Conservation (phyloP, 345 rosid species). For the Brassica carinata region DNA sequence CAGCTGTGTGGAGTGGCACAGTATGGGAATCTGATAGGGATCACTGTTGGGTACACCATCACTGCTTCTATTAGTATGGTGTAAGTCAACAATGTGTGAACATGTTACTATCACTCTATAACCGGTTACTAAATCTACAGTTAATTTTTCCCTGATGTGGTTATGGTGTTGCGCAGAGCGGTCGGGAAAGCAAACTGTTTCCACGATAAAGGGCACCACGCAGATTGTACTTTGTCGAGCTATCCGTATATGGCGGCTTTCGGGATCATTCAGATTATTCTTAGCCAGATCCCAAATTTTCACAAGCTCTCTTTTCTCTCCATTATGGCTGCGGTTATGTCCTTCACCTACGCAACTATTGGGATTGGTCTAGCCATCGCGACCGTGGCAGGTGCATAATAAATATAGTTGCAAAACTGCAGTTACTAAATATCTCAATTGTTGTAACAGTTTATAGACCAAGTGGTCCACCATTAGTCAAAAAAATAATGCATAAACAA, state of each 20-base stretch:
- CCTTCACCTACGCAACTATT: not conserved
- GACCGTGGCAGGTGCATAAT: slow-evolving; percentile 35
- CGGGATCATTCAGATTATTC: not conserved
- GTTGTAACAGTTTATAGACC: not conserved
- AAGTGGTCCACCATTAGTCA: not conserved
- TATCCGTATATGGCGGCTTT: not conserved
- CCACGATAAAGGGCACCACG: not conserved
- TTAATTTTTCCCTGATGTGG: not conserved
- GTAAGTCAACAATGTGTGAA: slow-evolving; percentile 49
- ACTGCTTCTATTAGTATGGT: slow-evolving; percentile 92
- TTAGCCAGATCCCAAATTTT: not conserved
- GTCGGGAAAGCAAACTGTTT: not conserved
- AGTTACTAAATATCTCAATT: not conserved
- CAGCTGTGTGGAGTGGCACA: slow-evolving; percentile 81
- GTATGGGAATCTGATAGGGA: slow-evolving; percentile 65
- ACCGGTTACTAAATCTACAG: not conserved
- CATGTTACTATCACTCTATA: not conserved
- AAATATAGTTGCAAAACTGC: not conserved
- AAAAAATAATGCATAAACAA: not conserved
- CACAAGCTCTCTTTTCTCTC: not conserved
- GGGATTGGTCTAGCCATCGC: slow-evolving; percentile 41
- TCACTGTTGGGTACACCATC: slow-evolving; percentile 79
- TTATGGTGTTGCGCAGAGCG: not conserved
- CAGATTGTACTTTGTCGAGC: not conserved
- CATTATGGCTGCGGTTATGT: not conserved